Percentiles rank a stretch among this genome's conserved stretches.
Evolutionary conservation across 2,329 filamentous ascomycete genomes (phyloP).

Genomic region (Plenodomus tracheiphilus): DNA sequence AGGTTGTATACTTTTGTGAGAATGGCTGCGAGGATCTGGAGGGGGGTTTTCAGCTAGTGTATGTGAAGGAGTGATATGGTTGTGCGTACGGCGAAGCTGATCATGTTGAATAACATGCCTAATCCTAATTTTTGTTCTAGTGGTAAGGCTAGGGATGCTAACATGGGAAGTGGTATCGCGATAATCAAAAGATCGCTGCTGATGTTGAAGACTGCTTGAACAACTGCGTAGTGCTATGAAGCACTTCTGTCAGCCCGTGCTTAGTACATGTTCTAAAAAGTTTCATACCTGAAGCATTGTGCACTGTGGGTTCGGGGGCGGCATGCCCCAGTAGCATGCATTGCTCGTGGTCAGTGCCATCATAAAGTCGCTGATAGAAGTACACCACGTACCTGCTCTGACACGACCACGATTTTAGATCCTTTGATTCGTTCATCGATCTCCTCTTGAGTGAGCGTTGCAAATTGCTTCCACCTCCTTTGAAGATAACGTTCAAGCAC

Average conservation of each 20-base stretch:
- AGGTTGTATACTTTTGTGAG: conserved; percentile 57
- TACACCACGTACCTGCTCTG: conserved; percentile 45
- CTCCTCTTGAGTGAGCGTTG: conserved; percentile 42
- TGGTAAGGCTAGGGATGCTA: conserved; percentile 56
- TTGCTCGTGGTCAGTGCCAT: conserved; percentile 52
- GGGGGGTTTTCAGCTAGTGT: conserved; percentile 4
- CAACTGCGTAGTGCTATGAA: conserved; percentile 58
- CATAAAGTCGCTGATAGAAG: background rate
- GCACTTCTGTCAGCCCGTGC: too few species aligned
- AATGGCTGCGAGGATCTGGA: conserved; percentile 45
- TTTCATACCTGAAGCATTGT: conserved; percentile 48
- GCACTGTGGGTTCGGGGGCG: conserved; percentile 59
- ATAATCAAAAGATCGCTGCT: conserved; percentile 64
- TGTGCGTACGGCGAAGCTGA: conserved; percentile 52
- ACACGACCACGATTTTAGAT: conserved; percentile 50
- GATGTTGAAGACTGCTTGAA: conserved; percentile 63
- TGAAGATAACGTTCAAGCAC: conserved; percentile 47
- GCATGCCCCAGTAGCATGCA: conserved; percentile 67
- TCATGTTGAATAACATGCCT: conserved; percentile 54
- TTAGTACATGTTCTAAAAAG: too few species aligned
- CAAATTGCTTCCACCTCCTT: conserved; percentile 45
- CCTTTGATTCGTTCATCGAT: conserved; percentile 50
- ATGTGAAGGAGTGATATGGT: background rate
- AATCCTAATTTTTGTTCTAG: conserved; percentile 59
- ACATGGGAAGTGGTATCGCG: conserved; percentile 58